Evolutionary conservation across 1,284 basidiomycete genomes (phyloP).

Genomic region (Leccinum pachyderme): DNA sequence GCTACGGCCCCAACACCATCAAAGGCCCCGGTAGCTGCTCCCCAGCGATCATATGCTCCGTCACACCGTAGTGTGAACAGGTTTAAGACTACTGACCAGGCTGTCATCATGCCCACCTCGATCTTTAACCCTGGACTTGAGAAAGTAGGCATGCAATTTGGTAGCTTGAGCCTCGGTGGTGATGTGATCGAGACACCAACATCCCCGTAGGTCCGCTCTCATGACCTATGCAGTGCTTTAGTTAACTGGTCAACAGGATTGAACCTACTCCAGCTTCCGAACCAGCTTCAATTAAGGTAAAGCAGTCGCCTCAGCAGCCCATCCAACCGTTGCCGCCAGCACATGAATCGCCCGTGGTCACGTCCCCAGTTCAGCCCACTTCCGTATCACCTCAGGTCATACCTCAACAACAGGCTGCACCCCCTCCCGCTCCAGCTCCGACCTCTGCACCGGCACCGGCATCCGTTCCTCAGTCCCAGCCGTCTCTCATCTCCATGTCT

Average conservation of each 20-base stretch:
- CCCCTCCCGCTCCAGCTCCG: conserved; percentile 18
- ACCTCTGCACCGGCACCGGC: conserved; percentile 29
- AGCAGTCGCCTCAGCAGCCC: conserved; percentile 44
- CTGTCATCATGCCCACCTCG: conserved; percentile 70
- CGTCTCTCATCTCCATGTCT: conserved; percentile 40
- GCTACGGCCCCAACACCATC: conserved; percentile 22
- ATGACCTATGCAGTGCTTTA: neutral
- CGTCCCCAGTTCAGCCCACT: conserved; percentile 35
- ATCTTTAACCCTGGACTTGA: conserved; percentile 59
- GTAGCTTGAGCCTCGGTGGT: conserved; percentile 69
- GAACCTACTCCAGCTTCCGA: conserved; percentile 19
- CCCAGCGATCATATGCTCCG: conserved; percentile 46
- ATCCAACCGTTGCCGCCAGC: conserved; percentile 31
- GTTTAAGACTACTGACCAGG: conserved; percentile 68
- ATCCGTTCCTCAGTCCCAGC: conserved; percentile 41
- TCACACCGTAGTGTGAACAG: conserved; percentile 56
- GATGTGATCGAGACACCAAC: conserved; percentile 50
- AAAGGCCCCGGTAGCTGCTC: conserved; percentile 35
- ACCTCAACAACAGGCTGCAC: conserved; percentile 29
- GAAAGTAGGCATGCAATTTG: conserved; percentile 82
- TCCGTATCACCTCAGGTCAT: conserved; percentile 36
- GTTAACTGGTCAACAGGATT: conserved; percentile 19
- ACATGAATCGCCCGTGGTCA: conserved; percentile 31
- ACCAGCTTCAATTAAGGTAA: conserved; percentile 47
- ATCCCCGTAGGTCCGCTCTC: conserved; percentile 39